Evolutionary conservation across 2,329 filamentous ascomycete species (phyloP).

Genomic region (Fusarium keratoplasticum): DNA sequence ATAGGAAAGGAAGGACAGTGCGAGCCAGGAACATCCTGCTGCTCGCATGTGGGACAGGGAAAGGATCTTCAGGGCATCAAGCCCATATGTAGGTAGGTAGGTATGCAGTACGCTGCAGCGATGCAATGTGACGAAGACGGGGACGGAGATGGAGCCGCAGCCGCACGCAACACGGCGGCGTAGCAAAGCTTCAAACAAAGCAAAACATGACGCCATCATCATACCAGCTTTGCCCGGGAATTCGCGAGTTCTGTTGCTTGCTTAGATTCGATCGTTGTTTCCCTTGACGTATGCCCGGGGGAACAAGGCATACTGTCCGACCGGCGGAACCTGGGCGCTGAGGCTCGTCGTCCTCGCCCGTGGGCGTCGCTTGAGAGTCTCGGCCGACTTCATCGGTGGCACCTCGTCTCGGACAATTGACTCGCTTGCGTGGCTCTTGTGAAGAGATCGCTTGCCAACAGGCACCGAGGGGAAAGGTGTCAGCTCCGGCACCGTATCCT

Average conservation of each 20-base stretch:
- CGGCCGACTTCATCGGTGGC: conserved; percentile 46
- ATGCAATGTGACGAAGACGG: conserved; percentile 1
- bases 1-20: conserved; percentile 6
- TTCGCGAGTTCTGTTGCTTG: background rate
- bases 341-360: conserved; percentile 61
- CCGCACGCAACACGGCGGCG: conserved; percentile 14
- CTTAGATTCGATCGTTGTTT: conserved; percentile 49
- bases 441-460: conserved; percentile 41
- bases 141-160: conserved; percentile 1
- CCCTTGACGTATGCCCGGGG: conserved; percentile 51
- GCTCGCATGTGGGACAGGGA: conserved; percentile 4
- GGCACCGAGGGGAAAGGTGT: conserved; percentile 41
- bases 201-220: conserved; percentile 17
- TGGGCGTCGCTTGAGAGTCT: conserved; percentile 49
- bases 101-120: background rate
- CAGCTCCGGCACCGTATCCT: conserved; percentile 52
- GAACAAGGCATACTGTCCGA: conserved; percentile 62
- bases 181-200: conserved; percentile 10
- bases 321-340: conserved; percentile 54
- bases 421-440: conserved; percentile 55
- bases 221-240: background rate
- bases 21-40: background rate
- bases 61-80: conserved; percentile 4
- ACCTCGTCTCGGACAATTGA: conserved; percentile 48
- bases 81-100: conserved; percentile 1